Percentiles rank a stretch among this genome's conserved stretches.
These are phyloP conservation scores for Sisymbrium altissimum DNA, from an alignment of 345 rosid species.

Conservation along the genomic window DNA sequence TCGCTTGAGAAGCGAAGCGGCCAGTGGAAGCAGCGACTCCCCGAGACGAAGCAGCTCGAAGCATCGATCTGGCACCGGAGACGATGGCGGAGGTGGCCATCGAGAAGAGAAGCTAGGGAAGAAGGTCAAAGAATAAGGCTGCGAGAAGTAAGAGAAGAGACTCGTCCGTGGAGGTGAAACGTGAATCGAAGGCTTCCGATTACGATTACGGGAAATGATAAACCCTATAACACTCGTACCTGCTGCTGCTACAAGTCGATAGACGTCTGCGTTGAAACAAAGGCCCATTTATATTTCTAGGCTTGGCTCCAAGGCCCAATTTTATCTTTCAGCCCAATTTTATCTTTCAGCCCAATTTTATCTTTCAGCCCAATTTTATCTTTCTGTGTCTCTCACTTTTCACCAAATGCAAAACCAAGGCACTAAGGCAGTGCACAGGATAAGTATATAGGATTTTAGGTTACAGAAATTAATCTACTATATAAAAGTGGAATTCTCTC, in stretches of 20 bases:
- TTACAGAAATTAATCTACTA: too few relatives aligned
- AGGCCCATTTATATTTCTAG: neutral
- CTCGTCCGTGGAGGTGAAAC: neutral
- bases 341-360: neutral
- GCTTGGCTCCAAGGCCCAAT: neutral
- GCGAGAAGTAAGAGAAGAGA: neutral
- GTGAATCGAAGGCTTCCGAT: neutral
- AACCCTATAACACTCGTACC: neutral
- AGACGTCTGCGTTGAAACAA: neutral
- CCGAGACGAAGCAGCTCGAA: conserved; percentile 65
- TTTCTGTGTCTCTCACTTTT: neutral
- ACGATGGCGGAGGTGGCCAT: conserved; percentile 62
- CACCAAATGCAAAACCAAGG: too few relatives aligned
- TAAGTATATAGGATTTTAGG: too few relatives aligned
- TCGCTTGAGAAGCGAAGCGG: conserved; percentile 50
- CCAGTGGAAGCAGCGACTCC: conserved; percentile 38
- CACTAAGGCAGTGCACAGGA: too few relatives aligned
- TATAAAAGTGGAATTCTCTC: too few relatives aligned
- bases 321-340: neutral
- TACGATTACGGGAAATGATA: neutral
- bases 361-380: neutral
- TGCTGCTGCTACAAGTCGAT: neutral
- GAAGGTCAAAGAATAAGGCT: neutral
- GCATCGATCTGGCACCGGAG: conserved; percentile 61
- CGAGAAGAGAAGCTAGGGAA: neutral